These are phyloP conservation scores for Solanum medicagineum DNA, from an alignment of 257 asterid genomes.

Conservation along the genomic window DNA sequence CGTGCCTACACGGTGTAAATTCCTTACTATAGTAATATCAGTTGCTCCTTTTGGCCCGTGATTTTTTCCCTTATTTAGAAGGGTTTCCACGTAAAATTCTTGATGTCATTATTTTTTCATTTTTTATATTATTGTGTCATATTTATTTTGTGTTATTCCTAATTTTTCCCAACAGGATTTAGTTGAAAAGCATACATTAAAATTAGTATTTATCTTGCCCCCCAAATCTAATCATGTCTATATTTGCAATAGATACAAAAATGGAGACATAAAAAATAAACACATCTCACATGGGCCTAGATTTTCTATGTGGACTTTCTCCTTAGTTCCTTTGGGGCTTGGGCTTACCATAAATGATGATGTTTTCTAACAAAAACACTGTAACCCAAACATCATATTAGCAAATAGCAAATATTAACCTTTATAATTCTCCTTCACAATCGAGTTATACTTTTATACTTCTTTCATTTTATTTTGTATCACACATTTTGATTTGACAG, in stretches of 20 bases:
- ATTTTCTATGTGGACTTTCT: not conserved
- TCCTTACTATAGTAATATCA: too few relatives aligned
- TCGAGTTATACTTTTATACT: too few relatives aligned
- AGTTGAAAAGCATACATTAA: not conserved
- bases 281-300: not conserved
- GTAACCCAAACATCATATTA: not conserved
- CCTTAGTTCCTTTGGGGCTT: not conserved
- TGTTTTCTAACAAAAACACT: not conserved
- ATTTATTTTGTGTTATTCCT: too few relatives aligned
- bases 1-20: too few relatives aligned
- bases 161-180: too few relatives aligned
- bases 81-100: too few relatives aligned
- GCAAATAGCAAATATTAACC: not conserved
- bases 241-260: not conserved
- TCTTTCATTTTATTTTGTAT: too few relatives aligned
- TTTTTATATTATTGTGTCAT: too few relatives aligned
- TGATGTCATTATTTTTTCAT: too few relatives aligned
- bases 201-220: not conserved
- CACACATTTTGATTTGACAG: too few relatives aligned
- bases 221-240: not conserved
- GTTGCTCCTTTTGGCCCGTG: too few relatives aligned
- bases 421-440: not conserved
- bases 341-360: not conserved
- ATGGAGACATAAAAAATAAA: not conserved
- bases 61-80: too few relatives aligned